These are phyloP conservation scores for Papiliotrema flavescens DNA, from an alignment of 1,284 basidiomycete species.

Conservation along the genomic window DNA sequence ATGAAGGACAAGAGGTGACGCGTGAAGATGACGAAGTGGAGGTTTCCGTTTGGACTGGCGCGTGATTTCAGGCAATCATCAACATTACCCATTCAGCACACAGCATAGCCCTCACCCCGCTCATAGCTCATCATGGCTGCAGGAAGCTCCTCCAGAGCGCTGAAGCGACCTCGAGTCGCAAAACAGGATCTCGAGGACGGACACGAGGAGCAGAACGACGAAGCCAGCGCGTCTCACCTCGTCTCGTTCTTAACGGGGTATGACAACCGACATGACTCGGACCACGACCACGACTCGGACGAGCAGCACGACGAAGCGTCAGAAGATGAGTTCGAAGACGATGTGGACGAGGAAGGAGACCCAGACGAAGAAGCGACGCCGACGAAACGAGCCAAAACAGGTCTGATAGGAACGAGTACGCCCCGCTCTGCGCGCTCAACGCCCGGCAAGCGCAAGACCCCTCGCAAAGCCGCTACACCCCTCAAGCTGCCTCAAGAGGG, in stretches of 20 bases:
- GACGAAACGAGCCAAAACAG: slow-evolving; percentile 24
- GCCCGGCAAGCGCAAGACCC: slow-evolving; percentile 17
- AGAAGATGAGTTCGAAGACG: slow-evolving; percentile 22
- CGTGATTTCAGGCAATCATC: too few relatives aligned
- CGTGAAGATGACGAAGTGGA: slow-evolving; percentile 1
- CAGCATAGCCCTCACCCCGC: not conserved
- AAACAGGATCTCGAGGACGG: not conserved
- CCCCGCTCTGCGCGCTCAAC: slow-evolving; percentile 19
- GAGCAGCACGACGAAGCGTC: slow-evolving; percentile 24
- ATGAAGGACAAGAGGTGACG: not conserved
- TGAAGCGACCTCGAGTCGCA: not conserved
- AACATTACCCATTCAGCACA: not conserved
- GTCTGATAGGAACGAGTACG: slow-evolving; percentile 16
- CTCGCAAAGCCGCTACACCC: slow-evolving; percentile 18
- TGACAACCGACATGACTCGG: slow-evolving; percentile 11
- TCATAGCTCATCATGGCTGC: not conserved
- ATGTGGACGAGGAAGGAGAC: slow-evolving; percentile 21
- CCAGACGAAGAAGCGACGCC: slow-evolving; percentile 22
- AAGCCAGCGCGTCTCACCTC: slow-evolving; percentile 30
- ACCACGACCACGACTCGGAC: slow-evolving; percentile 19
- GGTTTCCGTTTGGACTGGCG: not conserved
- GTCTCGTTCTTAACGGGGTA: slow-evolving; percentile 45
- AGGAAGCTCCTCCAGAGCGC: not conserved
- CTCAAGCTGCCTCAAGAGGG: slow-evolving; percentile 9
- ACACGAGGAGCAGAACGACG: slow-evolving; percentile 6